phyloP scores from a whole-genome alignment of 2,329 filamentous ascomycete genomes.

The Colletotrichum lini region DNA sequence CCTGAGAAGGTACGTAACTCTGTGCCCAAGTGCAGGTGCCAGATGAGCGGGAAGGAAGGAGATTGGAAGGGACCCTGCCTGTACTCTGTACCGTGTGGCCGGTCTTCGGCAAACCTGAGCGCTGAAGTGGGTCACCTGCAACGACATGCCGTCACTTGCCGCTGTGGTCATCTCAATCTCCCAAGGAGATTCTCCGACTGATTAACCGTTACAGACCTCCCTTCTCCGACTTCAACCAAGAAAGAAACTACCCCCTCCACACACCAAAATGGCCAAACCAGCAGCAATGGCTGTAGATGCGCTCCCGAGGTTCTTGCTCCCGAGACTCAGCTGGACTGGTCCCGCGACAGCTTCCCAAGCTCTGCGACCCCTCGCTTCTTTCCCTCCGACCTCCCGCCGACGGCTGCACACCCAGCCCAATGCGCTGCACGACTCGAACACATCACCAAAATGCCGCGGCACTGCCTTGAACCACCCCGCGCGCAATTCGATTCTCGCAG shows the following conservation, averaged over 20 bases:
- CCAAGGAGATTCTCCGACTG: constrained; percentile 8
- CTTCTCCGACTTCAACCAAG: constrained; percentile 3
- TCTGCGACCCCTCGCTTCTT: constrained; percentile 47
- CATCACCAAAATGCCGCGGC: constrained; percentile 32
- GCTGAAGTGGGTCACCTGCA: constrained; percentile 33
- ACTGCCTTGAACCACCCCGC: constrained; percentile 9
- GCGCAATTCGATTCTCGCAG: constrained; percentile 46
- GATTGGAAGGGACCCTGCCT: background rate
- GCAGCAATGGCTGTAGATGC: constrained; percentile 53
- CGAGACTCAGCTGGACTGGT: constrained; percentile 67
- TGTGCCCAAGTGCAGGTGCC: too few species aligned
- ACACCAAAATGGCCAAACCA: constrained; percentile 48
- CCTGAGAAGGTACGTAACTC: background rate
- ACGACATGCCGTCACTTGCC: constrained; percentile 39
- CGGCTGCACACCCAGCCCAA: constrained; percentile 44
- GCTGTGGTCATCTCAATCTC: constrained; percentile 24
- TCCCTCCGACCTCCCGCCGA: constrained; percentile 39
- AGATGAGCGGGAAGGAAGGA: background rate
- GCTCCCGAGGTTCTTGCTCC: constrained; percentile 68
- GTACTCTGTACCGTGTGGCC: constrained; percentile 17
- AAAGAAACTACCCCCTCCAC: background rate
- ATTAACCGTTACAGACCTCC: background rate
- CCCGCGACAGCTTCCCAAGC: constrained; percentile 49
- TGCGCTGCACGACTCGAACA: constrained; percentile 46
- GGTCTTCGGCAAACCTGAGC: constrained; percentile 34